phyloP scores from a whole-genome alignment of 371 early-diverging fungal genomes.

The Rhizomucor miehei region DNA sequence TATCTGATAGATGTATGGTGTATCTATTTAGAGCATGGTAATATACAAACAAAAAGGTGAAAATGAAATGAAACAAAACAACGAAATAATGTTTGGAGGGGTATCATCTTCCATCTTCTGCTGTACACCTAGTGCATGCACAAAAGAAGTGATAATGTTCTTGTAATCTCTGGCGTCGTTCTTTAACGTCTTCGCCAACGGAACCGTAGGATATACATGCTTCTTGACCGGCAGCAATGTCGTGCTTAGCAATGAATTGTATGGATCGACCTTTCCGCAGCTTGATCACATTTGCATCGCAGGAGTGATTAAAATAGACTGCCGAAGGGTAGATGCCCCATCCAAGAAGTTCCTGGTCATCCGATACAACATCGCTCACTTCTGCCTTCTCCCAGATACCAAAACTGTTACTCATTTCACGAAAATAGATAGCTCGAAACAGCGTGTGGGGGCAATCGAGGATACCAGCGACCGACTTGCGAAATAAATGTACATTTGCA shows the following conservation, averaged over 20 bases:
- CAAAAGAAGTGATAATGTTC: conserved; percentile 71
- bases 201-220: conserved; percentile 71
- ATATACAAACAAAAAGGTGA: neutral
- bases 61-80: too few relatives aligned
- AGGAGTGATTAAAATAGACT: conserved; percentile 81
- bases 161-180: conserved; percentile 45
- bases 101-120: neutral
- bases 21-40: neutral
- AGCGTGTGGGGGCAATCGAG: conserved; percentile 22
- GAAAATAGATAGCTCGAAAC: conserved; percentile 56
- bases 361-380: conserved; percentile 17
- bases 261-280: conserved; percentile 43
- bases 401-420: conserved; percentile 68
- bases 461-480: conserved; percentile 6
- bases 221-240: conserved; percentile 59
- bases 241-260: conserved; percentile 53
- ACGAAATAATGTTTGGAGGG: too few relatives aligned
- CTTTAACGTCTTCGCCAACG: conserved; percentile 31
- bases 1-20: too few relatives aligned
- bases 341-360: conserved; percentile 55
- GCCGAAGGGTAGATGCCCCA: conserved; percentile 70
- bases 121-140: conserved; percentile 61
- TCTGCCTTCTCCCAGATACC: conserved; percentile 54
- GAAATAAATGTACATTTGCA: conserved; percentile 24
- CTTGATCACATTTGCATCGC: conserved; percentile 68